These are phyloP conservation scores for Phytophthora cryptogea DNA, from an alignment of 352 stramenopile species.

Conservation along the genomic window DNA sequence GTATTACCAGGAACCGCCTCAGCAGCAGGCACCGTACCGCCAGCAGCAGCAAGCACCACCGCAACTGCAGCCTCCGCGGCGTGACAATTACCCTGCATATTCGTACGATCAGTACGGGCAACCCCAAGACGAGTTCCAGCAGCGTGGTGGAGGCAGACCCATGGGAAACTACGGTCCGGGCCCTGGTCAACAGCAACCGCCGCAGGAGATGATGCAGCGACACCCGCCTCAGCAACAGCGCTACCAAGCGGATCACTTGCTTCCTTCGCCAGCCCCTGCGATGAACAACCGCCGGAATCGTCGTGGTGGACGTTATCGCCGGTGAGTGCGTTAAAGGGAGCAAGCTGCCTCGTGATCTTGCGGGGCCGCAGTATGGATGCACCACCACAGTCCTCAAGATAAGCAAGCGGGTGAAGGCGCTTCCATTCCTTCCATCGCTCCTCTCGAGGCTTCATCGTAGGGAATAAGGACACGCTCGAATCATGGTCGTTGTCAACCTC, in stretches of 20 bases:
- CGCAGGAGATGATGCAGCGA: conserved; percentile 27
- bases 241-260: conserved; percentile 34
- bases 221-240: conserved; percentile 22
- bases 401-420: conserved; percentile 6
- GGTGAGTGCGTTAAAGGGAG: conserved; percentile 15
- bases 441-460: conserved; percentile 7
- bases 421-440: conserved; percentile 9
- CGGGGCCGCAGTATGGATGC: not conserved
- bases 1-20: conserved; percentile 39
- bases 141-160: conserved; percentile 26
- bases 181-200: conserved; percentile 28
- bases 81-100: conserved; percentile 35
- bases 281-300: conserved; percentile 38
- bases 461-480: conserved; percentile 1
- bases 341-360: conserved; percentile 3
- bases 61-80: conserved; percentile 26
- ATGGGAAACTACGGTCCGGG: conserved; percentile 29
- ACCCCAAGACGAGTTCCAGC: conserved; percentile 42
- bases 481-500: conserved; percentile 2
- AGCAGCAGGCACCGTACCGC: conserved; percentile 28
- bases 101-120: conserved; percentile 34
- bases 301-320: conserved; percentile 36
- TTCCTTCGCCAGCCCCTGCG: conserved; percentile 28
- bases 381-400: conserved; percentile 1
- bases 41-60: conserved; percentile 18